These are phyloP conservation scores for Hypoxylon sp. DNA, from an alignment of 2,329 filamentous ascomycete genomes.

Conservation along the genomic window DNA sequence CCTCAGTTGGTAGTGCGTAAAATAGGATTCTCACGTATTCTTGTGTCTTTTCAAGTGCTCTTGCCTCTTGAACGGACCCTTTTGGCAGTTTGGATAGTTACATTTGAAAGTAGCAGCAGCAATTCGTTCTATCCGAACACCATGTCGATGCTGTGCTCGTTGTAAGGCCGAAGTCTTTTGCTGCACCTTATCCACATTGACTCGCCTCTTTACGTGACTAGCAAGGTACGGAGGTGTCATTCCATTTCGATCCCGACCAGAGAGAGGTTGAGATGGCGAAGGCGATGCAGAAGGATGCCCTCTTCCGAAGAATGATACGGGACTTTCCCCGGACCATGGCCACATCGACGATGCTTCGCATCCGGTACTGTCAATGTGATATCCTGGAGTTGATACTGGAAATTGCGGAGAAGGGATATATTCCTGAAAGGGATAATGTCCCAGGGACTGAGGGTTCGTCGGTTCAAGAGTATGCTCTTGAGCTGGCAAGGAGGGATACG, in stretches of 20 bases:
- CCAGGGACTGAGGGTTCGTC: conserved; percentile 37
- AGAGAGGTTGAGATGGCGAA: conserved; percentile 47
- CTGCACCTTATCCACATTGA: conserved; percentile 60
- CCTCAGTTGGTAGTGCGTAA: background rate
- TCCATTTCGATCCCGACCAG: conserved; percentile 48
- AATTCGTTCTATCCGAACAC: conserved; percentile 46
- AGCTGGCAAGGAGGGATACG: conserved; percentile 28
- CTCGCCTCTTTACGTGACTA: conserved; percentile 57
- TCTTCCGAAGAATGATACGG: conserved; percentile 43
- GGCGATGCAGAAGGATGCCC: conserved; percentile 38
- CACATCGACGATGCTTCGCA: conserved; percentile 40
- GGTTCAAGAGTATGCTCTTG: conserved; percentile 42
- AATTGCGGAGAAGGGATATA: conserved; percentile 45
- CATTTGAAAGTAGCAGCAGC: conserved; percentile 58
- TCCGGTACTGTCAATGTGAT: conserved; percentile 32
- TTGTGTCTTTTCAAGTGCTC: conserved; percentile 71
- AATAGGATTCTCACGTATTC: conserved; percentile 59
- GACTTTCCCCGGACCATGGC: conserved; percentile 44
- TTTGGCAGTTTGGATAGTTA: conserved; percentile 60
- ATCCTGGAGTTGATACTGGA: conserved; percentile 41
- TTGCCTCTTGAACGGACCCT: conserved; percentile 64
- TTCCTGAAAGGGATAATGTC: conserved; percentile 43
- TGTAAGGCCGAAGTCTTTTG: conserved; percentile 63
- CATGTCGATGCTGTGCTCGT: conserved; percentile 54
- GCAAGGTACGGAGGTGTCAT: conserved; percentile 40